These are phyloP conservation scores for Aspergillus avenaceus DNA, from an alignment of 495 filamentous ascomycete species.

Conservation along the genomic window DNA sequence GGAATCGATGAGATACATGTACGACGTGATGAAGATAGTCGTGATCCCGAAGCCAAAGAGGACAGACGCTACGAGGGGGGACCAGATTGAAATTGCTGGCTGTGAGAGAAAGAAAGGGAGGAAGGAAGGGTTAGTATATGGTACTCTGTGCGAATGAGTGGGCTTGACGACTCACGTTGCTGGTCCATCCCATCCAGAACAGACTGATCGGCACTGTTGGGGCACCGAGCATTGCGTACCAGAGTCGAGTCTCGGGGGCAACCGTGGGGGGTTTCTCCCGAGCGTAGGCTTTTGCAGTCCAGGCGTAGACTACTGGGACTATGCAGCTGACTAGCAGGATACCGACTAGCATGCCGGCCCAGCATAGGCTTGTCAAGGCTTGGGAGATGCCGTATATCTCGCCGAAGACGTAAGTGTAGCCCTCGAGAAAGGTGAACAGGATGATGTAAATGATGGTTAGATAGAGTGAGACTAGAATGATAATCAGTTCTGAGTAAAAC, in stretches of 20 bases:
- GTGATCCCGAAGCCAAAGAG: slow-evolving; percentile 50
- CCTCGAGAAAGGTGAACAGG: slow-evolving; percentile 58
- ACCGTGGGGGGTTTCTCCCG: slow-evolving; percentile 6
- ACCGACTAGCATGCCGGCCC: slow-evolving; percentile 52
- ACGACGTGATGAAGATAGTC: slow-evolving; percentile 41
- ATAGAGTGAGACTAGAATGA: slow-evolving; percentile 48
- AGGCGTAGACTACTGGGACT: slow-evolving; percentile 44
- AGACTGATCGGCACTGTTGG: slow-evolving; percentile 50
- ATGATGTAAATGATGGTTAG: slow-evolving; percentile 57
- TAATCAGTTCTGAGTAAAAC: slow-evolving; percentile 35
- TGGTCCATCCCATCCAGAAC: slow-evolving; percentile 63
- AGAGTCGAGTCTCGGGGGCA: slow-evolving; percentile 52
- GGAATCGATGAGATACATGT: slow-evolving; percentile 50
- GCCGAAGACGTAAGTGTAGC: slow-evolving; percentile 57
- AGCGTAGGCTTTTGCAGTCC: slow-evolving; percentile 17
- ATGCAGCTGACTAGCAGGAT: slow-evolving; percentile 36
- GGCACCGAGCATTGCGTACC: slow-evolving; percentile 51
- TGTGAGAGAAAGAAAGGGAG: no score
- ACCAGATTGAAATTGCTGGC: slow-evolving; percentile 46
- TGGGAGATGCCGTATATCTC: slow-evolving; percentile 47
- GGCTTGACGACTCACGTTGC: slow-evolving; percentile 23
- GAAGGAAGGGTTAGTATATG: background rate
- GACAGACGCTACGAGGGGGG: slow-evolving; percentile 39
- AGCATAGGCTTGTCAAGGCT: slow-evolving; percentile 47
- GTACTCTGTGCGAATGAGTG: background rate